These are phyloP conservation scores for Leucoagaricus sp. DNA, from an alignment of 1,284 basidiomycete genomes.

Conservation along the genomic window DNA sequence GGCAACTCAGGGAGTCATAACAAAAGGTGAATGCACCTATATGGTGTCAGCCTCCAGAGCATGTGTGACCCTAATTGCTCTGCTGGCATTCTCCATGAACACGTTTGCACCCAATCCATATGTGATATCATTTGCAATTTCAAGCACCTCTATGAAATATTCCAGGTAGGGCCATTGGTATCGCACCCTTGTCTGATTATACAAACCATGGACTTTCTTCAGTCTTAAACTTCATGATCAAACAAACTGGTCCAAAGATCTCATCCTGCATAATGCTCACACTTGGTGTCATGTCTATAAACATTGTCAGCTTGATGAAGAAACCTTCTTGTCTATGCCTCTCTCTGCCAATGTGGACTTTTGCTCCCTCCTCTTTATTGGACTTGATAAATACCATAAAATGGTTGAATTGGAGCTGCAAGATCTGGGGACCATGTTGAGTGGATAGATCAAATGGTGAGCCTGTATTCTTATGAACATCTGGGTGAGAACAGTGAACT, in stretches of 20 bases:
- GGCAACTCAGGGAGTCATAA: too few relatives aligned
- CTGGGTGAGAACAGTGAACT: slow-evolving; percentile 57
- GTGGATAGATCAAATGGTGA: slow-evolving; percentile 78
- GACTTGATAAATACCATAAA: slow-evolving; percentile 90
- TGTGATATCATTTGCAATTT: slow-evolving; percentile 80
- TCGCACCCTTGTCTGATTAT: neutral
- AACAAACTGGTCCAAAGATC: slow-evolving; percentile 87
- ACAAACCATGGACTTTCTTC: slow-evolving; percentile 40
- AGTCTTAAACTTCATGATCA: slow-evolving; percentile 73
- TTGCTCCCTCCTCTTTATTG: slow-evolving; percentile 87
- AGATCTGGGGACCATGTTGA: slow-evolving; percentile 91
- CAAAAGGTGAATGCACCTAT: too few relatives aligned
- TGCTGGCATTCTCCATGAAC: slow-evolving; percentile 79
- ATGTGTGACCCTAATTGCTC: slow-evolving; percentile 76
- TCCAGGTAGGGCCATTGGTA: too few relatives aligned
- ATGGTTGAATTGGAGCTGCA: slow-evolving; percentile 67
- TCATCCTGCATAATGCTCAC: slow-evolving; percentile 93
- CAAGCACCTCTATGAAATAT: slow-evolving; percentile 61
- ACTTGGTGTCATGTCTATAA: slow-evolving; percentile 73
- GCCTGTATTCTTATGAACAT: slow-evolving; percentile 56
- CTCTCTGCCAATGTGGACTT: slow-evolving; percentile 75
- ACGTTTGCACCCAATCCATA: slow-evolving; percentile 89
- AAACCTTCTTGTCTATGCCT: slow-evolving; percentile 75
- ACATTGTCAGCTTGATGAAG: slow-evolving; percentile 84
- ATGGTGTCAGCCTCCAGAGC: slow-evolving; percentile 83